A percentile compares a stretch with the other conserved stretches of the same genome.
phyloP scores from a whole-genome alignment of 2,329 filamentous ascomycete genomes.

The Claviceps lovelessii region DNA sequence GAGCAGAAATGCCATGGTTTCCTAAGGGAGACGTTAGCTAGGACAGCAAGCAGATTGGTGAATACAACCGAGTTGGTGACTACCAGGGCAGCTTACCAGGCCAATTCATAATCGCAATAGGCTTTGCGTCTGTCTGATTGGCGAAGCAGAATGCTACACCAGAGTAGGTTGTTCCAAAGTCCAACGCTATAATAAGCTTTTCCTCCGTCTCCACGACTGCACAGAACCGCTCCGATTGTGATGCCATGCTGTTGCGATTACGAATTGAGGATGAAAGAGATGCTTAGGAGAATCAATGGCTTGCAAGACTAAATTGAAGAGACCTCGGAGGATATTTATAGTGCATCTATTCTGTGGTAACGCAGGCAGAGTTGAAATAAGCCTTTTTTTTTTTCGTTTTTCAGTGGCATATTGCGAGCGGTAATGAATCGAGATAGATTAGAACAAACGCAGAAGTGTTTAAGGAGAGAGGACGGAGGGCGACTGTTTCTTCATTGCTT shows the following conservation, averaged over 20 bases:
- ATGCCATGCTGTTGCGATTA: not conserved
- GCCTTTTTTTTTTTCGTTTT: not conserved
- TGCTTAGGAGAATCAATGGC: not conserved
- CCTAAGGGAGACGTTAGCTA: constrained; percentile 25
- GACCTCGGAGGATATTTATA: no score
- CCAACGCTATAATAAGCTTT: constrained; percentile 36
- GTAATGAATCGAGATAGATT: not conserved
- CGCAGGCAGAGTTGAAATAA: not conserved
- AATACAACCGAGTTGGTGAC: not conserved
- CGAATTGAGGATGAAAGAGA: not conserved
- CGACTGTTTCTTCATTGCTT: not conserved
- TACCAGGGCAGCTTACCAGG: constrained; percentile 5
- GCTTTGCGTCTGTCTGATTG: constrained; percentile 10
- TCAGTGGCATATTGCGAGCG: not conserved
- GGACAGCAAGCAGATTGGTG: constrained; percentile 23
- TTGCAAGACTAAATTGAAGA: no score
- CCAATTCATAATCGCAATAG: constrained; percentile 18
- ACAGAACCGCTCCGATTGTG: no score
- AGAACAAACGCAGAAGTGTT: no score
- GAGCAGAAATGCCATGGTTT: constrained; percentile 24
- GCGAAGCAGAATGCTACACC: constrained; percentile 30
- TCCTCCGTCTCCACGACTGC: not conserved
- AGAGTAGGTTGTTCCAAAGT: constrained; percentile 43
- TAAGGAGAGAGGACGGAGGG: no score
- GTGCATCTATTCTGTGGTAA: no score